Base-by-base conservation (phyloP, 192 early-diverging fungal genomes). In the Backusella liffmaniae region DNA sequence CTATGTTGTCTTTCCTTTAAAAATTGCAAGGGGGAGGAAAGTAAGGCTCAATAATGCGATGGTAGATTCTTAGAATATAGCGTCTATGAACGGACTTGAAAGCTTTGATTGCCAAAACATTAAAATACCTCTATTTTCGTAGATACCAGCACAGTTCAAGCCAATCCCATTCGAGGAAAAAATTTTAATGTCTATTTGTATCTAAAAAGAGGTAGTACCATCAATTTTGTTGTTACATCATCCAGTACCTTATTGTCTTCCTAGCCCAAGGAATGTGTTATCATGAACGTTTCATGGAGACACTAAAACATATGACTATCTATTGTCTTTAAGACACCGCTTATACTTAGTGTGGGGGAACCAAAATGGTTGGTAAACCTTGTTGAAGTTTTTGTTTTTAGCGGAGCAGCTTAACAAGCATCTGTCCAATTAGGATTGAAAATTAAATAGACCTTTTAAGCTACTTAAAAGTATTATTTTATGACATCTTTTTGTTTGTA, bases 101-200 rank as follows among this genome's bases (percentile, higher is more conserved):
- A 62, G 56, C 9, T 62, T 62, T 62, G 56, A 62, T 62, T 62
- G 26, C 26, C 3, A 62, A 62, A 49, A 49, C 26, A 62, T 62
- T 29, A 62, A 62, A 62, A 62, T 62, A 62, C 56, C 56, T 62
- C 56, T 62, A 62, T 62, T 62, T 62, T 62, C 26, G 26, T 62
- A 29, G 23, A 62, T 62, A 62, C 26, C 56, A 23, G 32, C 56
- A 29, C 56, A 1, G 26, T 26, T 23, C 56, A 62, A 62, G 23
- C 56, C 56, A 62, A 62, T 62, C 56, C 56, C 26, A 62, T 29
- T 62, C 56, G 26, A 62, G 56, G 10, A 62, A 62, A 62, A 62
- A 29, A 29, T 21, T 62, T 29, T 62, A 62, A 62, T 62, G 26
- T 23, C 21, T 62, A 26, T 62, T 62, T 62, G 46, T 62, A 9